Evolutionary conservation across 108 stramenopile genomes (phyloP), one percentile per base, ranked within the genome.

Genomic region (Cyclotella cryptica): DNA sequence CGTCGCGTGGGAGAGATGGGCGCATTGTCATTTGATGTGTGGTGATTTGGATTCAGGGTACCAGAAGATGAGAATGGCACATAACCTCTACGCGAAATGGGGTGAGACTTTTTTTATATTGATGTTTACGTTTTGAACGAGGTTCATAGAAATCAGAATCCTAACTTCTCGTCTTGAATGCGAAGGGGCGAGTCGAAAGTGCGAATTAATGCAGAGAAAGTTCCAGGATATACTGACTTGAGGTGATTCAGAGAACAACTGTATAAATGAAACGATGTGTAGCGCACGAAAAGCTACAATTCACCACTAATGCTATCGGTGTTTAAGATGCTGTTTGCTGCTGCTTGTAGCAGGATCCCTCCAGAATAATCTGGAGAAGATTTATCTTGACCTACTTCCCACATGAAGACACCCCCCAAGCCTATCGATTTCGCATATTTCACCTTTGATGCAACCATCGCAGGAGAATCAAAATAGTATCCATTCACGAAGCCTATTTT

Each of bases 381-480:
- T 57, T 88, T 89, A 64, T 93, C 92, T 67, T 90, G 90, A 0
- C 92, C 92, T 12, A 93, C 46, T 66, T 93, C 92, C 92, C 92
- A 93, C 43, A 91, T 51, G 78, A 91, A 91, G 26, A 93, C 62
- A 41, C 92, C 92, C 7, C 73, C 86, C 19, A 89, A 66, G 3
- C 75, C 68, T 13, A 52, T 68, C 30, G 54, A 10, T 27, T 44
- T 64, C 10, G 87, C 88, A 51, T 75, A 87, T n/a, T 66, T 49
- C 6, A 89, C 84, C 78, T 93, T 93, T 30, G 24, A 65, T 46
- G 64, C 68, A 26, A 88, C 85, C 43, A 58, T 55, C 28, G 60
- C 18, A 14, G 88, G 80, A n/a, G 85, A 85, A 66, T 92, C 91
- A 66, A 78, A 89, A 6, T 43, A 58, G 66, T 73, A 92, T 12